These are phyloP conservation scores for Harrya chromipes DNA, from an alignment of 768 basidiomycete species.

Conservation along the genomic window DNA sequence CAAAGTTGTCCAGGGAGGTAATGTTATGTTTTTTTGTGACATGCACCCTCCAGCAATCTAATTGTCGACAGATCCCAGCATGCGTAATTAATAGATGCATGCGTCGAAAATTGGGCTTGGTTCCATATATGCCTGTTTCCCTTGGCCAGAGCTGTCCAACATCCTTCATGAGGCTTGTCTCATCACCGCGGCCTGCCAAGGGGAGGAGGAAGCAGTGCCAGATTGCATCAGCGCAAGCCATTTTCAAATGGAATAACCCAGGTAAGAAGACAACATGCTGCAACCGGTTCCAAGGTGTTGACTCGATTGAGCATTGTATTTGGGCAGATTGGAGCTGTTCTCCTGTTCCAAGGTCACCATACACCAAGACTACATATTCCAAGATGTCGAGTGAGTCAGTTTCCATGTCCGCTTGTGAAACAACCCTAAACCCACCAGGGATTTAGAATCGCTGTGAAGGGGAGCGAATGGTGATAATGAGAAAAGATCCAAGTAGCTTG, in stretches of 20 bases:
- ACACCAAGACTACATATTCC: background rate
- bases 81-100: conserved; percentile 38
- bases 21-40: too few species aligned
- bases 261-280: conserved; percentile 34
- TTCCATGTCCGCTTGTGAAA: too few species aligned
- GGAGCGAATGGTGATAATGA: too few species aligned
- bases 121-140: background rate
- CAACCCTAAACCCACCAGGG: too few species aligned
- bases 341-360: background rate
- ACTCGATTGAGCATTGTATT: background rate
- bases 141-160: conserved; percentile 19
- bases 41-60: conserved; percentile 38
- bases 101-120: conserved; percentile 33
- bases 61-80: conserved; percentile 18
- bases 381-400: background rate
- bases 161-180: conserved; percentile 19
- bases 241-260: conserved; percentile 36
- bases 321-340: background rate
- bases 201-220: conserved; percentile 16
- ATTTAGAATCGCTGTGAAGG: too few species aligned
- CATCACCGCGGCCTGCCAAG: background rate
- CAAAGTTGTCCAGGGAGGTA: too few species aligned
- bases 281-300: conserved; percentile 20
- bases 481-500: too few species aligned
- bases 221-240: conserved; percentile 26